Evolutionary conservation across 495 filamentous ascomycete genomes (phyloP).

Genomic region (Apiosordaria backusii): DNA sequence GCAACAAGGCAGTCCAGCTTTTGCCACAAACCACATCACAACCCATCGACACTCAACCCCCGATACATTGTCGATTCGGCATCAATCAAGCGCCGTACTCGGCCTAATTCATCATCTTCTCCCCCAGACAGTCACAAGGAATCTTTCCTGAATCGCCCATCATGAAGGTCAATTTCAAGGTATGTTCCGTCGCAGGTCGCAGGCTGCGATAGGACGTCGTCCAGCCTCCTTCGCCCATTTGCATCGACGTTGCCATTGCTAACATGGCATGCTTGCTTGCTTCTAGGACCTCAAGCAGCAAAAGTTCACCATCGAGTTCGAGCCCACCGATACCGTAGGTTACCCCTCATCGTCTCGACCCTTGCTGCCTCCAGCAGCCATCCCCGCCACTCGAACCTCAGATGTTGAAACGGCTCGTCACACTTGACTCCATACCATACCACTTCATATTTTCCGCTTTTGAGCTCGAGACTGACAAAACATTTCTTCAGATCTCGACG

Average conservation of each 20-base stretch:
- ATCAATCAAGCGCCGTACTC: not conserved
- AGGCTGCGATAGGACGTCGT: not conserved
- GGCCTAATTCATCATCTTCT: constrained; percentile 1
- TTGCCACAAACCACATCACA: constrained; percentile 18
- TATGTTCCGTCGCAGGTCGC: constrained; percentile 25
- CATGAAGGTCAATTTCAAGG: constrained; percentile 54
- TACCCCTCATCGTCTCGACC: constrained; percentile 26
- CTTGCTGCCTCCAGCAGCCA: constrained; percentile 10
- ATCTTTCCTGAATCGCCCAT: constrained; percentile 25
- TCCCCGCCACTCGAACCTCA: constrained; percentile 6
- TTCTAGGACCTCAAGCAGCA: constrained; percentile 91
- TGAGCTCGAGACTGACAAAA: constrained; percentile 19
- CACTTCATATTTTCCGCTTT: not conserved
- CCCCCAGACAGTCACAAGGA: not conserved
- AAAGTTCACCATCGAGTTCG: constrained; percentile 92
- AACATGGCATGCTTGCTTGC: constrained; percentile 28
- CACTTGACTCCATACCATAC: constrained; percentile 1
- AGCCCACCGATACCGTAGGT: constrained; percentile 87
- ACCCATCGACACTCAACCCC: not conserved
- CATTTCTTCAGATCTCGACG: constrained; percentile 63
- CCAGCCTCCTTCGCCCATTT: not conserved
- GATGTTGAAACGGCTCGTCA: not conserved
- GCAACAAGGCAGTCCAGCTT: constrained; percentile 3
- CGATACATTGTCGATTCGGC: not conserved
- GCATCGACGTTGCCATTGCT: not conserved